Evolutionary conservation across 768 basidiomycete genomes (phyloP), one percentile per base, ranked within the genome.

Genomic region (Dendrothele bispora): DNA sequence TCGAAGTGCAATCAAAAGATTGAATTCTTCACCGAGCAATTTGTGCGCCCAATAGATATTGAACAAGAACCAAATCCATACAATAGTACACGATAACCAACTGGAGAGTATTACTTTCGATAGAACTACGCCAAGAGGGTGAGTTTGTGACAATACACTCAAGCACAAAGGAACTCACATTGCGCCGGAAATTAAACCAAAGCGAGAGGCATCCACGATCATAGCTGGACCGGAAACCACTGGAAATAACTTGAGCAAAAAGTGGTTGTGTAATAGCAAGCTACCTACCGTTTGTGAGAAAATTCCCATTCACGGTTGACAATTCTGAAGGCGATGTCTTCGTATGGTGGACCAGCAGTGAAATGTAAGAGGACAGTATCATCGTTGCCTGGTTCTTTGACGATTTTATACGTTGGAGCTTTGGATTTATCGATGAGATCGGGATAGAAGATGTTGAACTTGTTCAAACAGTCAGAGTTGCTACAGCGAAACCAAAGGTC

Each of bases 241-340:
- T 95, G n/a, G n/a, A n/a, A n/a, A n/a, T n/a, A n/a, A n/a, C n/a
- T n/a, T n/a, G n/a, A n/a, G n/a, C n/a, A n/a, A n/a, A n/a, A n/a
- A n/a, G n/a, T n/a, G n/a, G n/a, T n/a, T n/a, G 22, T 11, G 8
- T n/a, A 22, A 15, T 18, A 8, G 36, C 22, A 10, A 46, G 20
- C 20, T 25, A 51, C 70, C 45, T 63, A 91, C 91, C 92, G 82
- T 74, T 95, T 97, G 61, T 98, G 95, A 30, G 92, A 95, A 66
- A 91, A 95, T 58, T 98, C 97, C 97, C 97, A 99, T 65, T 97
- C 94, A 45, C 92, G 80, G 59, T 97, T 92, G 49, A 99, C 95
- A 51, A 99, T 95, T 51, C 92, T 80, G 74, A 99, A 99, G 7
- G 97, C 97, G 52, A 98, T 95, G 55, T 98, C 97, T 68, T 99